Conservation (phyloP, 2,329 filamentous ascomycete genomes). For the Aspergillus hiratsukae region DNA sequence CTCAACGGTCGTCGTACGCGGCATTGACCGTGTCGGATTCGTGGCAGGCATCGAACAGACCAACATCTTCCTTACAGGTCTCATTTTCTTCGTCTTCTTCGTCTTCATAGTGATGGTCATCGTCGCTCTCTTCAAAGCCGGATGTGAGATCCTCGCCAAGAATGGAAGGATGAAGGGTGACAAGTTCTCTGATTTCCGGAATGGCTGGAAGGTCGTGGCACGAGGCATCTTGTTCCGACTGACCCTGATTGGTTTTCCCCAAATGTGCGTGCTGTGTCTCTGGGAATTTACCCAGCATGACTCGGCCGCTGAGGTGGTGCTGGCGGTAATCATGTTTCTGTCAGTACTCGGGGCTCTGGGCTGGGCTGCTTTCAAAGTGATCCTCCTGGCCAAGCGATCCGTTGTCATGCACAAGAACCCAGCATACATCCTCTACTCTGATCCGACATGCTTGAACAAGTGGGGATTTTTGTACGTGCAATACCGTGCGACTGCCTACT, state of each 20-base stretch:
- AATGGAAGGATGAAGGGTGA: conserved; percentile 74
- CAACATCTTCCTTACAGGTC: conserved; percentile 88
- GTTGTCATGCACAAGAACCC: conserved; percentile 92
- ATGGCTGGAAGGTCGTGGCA: conserved; percentile 86
- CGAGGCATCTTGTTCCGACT: conserved; percentile 92
- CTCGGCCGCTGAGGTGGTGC: conserved; percentile 77
- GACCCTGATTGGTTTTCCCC: conserved; percentile 84
- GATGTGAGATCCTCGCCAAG: conserved; percentile 72
- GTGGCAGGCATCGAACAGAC: conserved; percentile 77
- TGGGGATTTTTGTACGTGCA: conserved; percentile 98
- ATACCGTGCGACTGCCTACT: conserved; percentile 92
- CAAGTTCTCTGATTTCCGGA: conserved; percentile 88
- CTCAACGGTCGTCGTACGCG: conserved; percentile 57
- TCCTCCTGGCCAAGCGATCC: conserved; percentile 81
- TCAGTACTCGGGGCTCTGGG: conserved; percentile 71
- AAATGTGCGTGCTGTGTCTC: conserved; percentile 82
- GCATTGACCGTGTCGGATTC: conserved; percentile 88
- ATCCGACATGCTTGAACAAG: conserved; percentile 90
- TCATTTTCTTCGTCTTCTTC: conserved; percentile 84
- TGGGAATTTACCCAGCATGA: conserved; percentile 90
- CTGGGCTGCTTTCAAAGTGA: conserved; percentile 88
- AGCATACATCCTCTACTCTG: conserved; percentile 93
- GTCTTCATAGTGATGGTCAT: conserved; percentile 68
- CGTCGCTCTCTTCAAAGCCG: conserved; percentile 73
- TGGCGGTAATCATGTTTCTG: conserved; percentile 85